Base-by-base conservation (phyloP, 345 rosid species). In the Citrus mangshanensis region DNA sequence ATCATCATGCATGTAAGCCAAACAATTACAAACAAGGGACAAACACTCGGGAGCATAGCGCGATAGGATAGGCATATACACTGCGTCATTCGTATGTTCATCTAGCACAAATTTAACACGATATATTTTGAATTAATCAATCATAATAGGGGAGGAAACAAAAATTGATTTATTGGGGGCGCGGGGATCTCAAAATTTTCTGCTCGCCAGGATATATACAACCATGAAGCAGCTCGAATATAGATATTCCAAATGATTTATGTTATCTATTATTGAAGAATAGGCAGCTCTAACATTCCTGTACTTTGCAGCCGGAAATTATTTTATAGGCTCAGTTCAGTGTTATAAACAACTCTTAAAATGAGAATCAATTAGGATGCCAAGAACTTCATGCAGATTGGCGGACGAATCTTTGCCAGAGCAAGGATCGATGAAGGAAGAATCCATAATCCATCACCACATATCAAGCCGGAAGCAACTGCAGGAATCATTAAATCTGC, bases 381-480 rank as follows among this genome's bases (percentile, higher is more conserved):
- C 5, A 83, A 66, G 84, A 93, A 92, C 81, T 68, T 88, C 98
- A 92, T 91, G 83, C 98, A 95, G 10, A 95, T 89, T 1, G 97
- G 98, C 5, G 98, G 99, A 12, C 35, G 81, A 77, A 93, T 65
- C 84, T 89, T 90, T 56, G 89, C 87, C 77, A 92, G 76, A 37
- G 97, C 95, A 2, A 95, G 93, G 27, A 93, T 32, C 0, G 97
- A 94, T 4, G 96, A 89, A 60, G 98, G 98, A 0, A 95, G 88
- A 81, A 93, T 91, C 99, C 99, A 93, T 69, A 93, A 74, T 35
- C 99, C 98, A 77, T 93, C 99, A 22, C 96, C 98, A 68, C 98
- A 95, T 40, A 95, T 92, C 86, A 93, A 87, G 61, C 97, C 98
- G 24, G 98, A 93, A 37, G 98, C 99, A 56, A 93, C 89, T 0